Evolutionary conservation across 176 grass and related monocot genomes (phyloP).

Genomic region (Pharus latifolius): DNA sequence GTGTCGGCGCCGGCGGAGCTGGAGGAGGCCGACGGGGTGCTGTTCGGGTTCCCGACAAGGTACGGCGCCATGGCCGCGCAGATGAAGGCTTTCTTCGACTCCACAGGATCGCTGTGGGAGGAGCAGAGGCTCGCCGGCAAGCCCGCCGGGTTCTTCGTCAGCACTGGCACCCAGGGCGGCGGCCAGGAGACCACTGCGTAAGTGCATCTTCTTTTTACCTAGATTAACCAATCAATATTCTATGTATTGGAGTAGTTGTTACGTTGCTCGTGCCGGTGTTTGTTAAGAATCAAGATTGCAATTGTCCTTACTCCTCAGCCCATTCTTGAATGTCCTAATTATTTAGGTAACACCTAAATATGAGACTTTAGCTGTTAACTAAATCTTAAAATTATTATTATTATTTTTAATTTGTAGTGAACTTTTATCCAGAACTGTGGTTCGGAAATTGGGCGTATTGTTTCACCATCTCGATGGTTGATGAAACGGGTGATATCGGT

Average conservation of each 20-base stretch:
- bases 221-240: not conserved
- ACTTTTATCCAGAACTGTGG: too few species aligned
- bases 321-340: too few species aligned
- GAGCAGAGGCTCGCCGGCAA: slow-evolving; percentile 68
- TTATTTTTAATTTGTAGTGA: too few species aligned
- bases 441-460: too few species aligned
- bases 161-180: slow-evolving; percentile 79
- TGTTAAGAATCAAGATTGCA: too few species aligned
- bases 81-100: slow-evolving; percentile 89
- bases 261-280: too few species aligned
- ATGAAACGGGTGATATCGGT: too few species aligned
- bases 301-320: too few species aligned
- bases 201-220: slow-evolving; percentile 9
- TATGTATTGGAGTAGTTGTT: not conserved
- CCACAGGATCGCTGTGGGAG: slow-evolving; percentile 66
- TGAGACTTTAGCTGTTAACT: too few species aligned
- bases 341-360: too few species aligned
- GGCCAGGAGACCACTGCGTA: slow-evolving; percentile 88
- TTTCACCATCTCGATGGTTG: too few species aligned
- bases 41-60: slow-evolving; percentile 81
- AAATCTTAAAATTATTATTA: too few species aligned
- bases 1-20: slow-evolving; percentile 46
- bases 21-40: slow-evolving; percentile 55
- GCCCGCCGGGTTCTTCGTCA: slow-evolving; percentile 75
- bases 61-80: slow-evolving; percentile 84